Base-by-base conservation (phyloP, 2,329 filamentous ascomycete genomes). In the Fusarium buxicola region DNA sequence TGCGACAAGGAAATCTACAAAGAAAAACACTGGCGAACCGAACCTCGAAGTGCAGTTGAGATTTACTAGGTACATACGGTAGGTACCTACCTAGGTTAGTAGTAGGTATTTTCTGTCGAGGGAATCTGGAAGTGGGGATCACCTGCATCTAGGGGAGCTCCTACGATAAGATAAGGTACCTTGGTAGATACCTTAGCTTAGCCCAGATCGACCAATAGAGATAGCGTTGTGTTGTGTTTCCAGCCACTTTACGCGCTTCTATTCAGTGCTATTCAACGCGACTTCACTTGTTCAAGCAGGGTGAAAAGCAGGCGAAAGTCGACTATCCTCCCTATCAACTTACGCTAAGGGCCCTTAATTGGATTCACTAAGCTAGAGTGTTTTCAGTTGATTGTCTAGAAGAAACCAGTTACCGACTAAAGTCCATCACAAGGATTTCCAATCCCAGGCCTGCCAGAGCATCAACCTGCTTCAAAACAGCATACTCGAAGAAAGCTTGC, bases 381-480 rank as follows among this genome's bases (percentile, higher is more conserved):
- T 25, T 9, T 25, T 25, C 21, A 8, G 5, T 10, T 4, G 8
- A 8, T 44, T 21, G 21, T 21, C 21, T 21, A 21, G 21, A 21
- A 21, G 21, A 21, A 21, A 6, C n/a, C 10, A 15, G 8, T 36
- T 16, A 61, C 15, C 31, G 41, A 11, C 69, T 70, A 68, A 85
- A 77, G 55, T 82, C 80, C 4, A 55, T 65, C 27, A 72, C 72
- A 53, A 86, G 69, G 12, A 84, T 69, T 13, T 76, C 76, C 13
- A 78, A 68, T 2, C 82, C 83, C 28, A 86, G 71, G 3, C 69
- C 71, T 3, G 83, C 80, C 51, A 87, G 68, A n/a, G 73, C 71
- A 47, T 77, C 75, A 15, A 87, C 69, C 28, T 82, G 81, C 52
- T 78, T 73, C 18, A 84, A 70, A 9, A 87, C 79, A n/a, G 77